These are phyloP conservation scores for Myrmaecium sp. DNA, from an alignment of 2,329 filamentous ascomycete species.

Conservation along the genomic window DNA sequence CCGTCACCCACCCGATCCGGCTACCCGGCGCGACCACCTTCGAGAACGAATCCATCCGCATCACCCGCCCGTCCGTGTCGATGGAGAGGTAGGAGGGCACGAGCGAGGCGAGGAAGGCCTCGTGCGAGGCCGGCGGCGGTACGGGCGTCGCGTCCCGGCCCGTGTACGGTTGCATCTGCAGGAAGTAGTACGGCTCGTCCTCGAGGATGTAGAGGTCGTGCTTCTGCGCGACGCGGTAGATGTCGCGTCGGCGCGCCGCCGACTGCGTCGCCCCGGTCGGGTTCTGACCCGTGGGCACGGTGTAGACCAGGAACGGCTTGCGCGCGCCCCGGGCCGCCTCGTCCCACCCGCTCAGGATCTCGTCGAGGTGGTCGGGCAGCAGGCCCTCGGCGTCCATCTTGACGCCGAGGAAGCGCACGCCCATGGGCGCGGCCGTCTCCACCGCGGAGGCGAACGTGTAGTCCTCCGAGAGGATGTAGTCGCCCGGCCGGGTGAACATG, in stretches of 20 bases:
- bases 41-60: constrained; percentile 85
- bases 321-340: constrained; percentile 31
- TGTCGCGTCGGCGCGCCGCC: constrained; percentile 44
- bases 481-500: constrained; percentile 61
- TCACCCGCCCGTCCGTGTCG: constrained; percentile 71
- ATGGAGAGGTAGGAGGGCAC: constrained; percentile 63
- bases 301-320: constrained; percentile 54
- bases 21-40: constrained; percentile 78
- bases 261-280: constrained; percentile 76
- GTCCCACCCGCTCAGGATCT: constrained; percentile 50
- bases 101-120: constrained; percentile 57
- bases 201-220: constrained; percentile 80
- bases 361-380: constrained; percentile 43
- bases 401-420: constrained; percentile 42
- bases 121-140: constrained; percentile 36
- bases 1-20: constrained; percentile 78
- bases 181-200: constrained; percentile 89
- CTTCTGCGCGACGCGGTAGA: constrained; percentile 66
- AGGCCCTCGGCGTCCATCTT: constrained; percentile 52
- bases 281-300: constrained; percentile 71
- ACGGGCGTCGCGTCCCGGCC: constrained; percentile 36
- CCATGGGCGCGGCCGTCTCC: constrained; percentile 47
- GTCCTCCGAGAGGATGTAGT: constrained; percentile 72
- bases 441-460: constrained; percentile 75
- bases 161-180: constrained; percentile 69